Base-by-base conservation (phyloP, 1,139 yeast species). In the Pichia sp. region DNA sequence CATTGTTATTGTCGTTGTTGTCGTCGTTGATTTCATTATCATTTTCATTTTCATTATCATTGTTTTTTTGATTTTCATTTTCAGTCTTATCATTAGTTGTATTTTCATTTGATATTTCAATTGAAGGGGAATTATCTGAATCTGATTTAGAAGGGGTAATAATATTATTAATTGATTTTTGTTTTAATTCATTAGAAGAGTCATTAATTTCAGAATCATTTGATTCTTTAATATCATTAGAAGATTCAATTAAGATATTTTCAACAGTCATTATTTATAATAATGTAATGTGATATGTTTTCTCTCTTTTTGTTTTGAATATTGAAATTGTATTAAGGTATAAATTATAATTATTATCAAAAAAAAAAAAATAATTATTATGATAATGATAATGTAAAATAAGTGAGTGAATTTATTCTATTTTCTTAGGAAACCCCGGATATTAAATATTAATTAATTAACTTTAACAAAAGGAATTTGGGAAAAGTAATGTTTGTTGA, bases 231-330 rank as follows among this genome's bases (percentile, higher is more conserved):
- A 18, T 18, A 18, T 18, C 18, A 9, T 7, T 35, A 8, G 38
- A 26, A n/a, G 4, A 11, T 27, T 36, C 41, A 7, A 18, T 7
- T 36, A 34, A 25, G 5, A 18, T 32, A 34, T 38, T 38, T 36
- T 47, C 50, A 8, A 48, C 46, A 30, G 51, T 48, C 51, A 48
- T 48, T 48, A 26, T 35, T 25, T 26, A 18, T 18, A 18, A 18
- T 18, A 18, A 18, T 18, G 18, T 18, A 18, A 18, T 18, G 18
- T 18, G 18, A 18, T 18, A 18, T 18, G 18, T 18, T 18, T 18
- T 18, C 18, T 18, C 18, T 18, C 18, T 18, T 18, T 18, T 18
- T 18, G 18, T 18, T 18, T 18, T 18, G 18, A 18, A 18, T 18
- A 18, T 18, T 18, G 18, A 18, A 18, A 18, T 18, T 18, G 18